phyloP scores from a whole-genome alignment of 441 rosid species.

The Euphorbia celastroides region DNA sequence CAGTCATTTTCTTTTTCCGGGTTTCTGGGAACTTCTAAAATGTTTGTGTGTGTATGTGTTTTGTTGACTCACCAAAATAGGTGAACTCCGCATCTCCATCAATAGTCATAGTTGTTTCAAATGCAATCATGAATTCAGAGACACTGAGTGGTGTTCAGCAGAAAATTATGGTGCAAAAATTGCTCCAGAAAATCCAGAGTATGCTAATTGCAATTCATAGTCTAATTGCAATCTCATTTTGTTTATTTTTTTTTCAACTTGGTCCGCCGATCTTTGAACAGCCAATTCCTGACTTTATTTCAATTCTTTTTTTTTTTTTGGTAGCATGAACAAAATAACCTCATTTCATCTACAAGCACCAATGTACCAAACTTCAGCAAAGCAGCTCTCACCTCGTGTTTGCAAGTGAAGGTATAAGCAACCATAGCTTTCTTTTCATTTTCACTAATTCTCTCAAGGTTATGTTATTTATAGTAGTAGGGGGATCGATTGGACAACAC shows the following conservation, averaged over 20 bases:
- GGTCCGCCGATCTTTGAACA: not conserved
- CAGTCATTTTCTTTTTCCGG: too few relatives aligned
- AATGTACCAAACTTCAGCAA: not conserved
- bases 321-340: constrained; percentile 9
- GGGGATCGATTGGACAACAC: not conserved
- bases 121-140: constrained; percentile 80
- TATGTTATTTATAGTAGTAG: not conserved
- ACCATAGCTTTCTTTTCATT: not conserved
- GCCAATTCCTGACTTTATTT: not conserved
- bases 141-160: constrained; percentile 60
- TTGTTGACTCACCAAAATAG: constrained; percentile 20
- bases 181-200: constrained; percentile 53
- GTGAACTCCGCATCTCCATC: constrained; percentile 67
- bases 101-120: constrained; percentile 50
- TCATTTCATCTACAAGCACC: constrained; percentile 1
- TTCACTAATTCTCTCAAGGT: not conserved
- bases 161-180: constrained; percentile 67
- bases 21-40: not conserved
- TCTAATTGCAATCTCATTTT: not conserved
- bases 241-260: not conserved
- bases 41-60: not conserved
- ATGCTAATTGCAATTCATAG: not conserved
- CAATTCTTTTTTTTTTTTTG: not conserved
- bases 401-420: not conserved
- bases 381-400: not conserved